These are phyloP conservation scores for Tricholomella constricta DNA, from an alignment of 768 basidiomycete genomes.

Conservation along the genomic window DNA sequence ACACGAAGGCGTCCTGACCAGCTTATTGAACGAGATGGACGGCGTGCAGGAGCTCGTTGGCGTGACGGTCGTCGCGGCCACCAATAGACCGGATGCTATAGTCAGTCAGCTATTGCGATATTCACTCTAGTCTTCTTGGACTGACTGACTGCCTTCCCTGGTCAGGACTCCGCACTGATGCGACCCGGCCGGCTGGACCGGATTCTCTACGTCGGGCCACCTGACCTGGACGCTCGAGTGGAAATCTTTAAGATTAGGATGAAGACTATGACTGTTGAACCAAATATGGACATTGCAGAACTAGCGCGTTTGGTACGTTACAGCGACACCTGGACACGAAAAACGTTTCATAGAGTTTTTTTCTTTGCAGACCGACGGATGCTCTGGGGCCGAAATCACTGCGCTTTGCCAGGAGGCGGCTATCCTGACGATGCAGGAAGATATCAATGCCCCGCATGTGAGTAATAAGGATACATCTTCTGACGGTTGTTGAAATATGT, in stretches of 20 bases:
- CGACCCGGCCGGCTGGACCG: constrained; percentile 94
- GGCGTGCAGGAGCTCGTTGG: constrained; percentile 93
- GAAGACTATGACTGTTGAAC: constrained; percentile 77
- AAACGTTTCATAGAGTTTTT: neutral
- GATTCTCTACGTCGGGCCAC: constrained; percentile 92
- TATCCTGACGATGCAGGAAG: constrained; percentile 83
- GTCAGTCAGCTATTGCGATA: constrained; percentile 46
- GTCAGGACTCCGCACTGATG: constrained; percentile 91
- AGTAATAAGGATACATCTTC: constrained; percentile 29
- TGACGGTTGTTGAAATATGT: neutral
- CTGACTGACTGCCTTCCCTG: constrained; percentile 4
- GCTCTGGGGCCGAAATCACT: constrained; percentile 93
- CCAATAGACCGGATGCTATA: constrained; percentile 92
- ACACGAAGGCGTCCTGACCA: constrained; percentile 91
- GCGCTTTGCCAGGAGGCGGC: constrained; percentile 97
- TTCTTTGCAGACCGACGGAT: constrained; percentile 77
- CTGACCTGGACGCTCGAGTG: constrained; percentile 73
- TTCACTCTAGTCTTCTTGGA: neutral
- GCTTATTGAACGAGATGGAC: constrained; percentile 96
- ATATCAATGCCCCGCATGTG: constrained; percentile 79
- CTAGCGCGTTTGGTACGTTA: constrained; percentile 69
- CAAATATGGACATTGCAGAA: constrained; percentile 61
- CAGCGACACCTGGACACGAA: neutral
- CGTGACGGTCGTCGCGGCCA: constrained; percentile 95
- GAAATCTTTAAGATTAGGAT: constrained; percentile 86